Conservation (phyloP, 2,329 filamentous ascomycete genomes). For the Clarireedia homoeocarpa region DNA sequence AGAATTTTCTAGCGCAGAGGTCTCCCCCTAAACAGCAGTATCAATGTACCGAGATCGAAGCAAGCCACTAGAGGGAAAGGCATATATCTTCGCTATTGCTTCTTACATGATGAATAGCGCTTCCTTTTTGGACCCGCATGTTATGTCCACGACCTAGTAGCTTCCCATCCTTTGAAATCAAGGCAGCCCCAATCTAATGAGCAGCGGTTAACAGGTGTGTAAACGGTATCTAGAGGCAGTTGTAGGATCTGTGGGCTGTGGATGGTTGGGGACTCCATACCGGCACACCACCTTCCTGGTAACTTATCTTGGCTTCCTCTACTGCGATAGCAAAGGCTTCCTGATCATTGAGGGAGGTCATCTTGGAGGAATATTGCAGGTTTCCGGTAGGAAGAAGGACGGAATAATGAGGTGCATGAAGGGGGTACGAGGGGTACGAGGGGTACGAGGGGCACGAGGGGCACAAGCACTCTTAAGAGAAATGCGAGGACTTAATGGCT, state of each 20-base stretch:
- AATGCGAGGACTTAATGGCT: too few relatives aligned
- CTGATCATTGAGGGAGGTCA: conserved; percentile 29
- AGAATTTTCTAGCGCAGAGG: conserved; percentile 65
- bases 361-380: not conserved
- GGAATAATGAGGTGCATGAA: not conserved
- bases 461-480: too few relatives aligned
- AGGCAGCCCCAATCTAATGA: conserved; percentile 42
- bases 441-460: too few relatives aligned
- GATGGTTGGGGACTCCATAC: conserved; percentile 27
- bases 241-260: too few relatives aligned
- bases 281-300: conserved; percentile 41
- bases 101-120: conserved; percentile 62
- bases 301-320: conserved; percentile 39
- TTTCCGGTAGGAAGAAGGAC: not conserved
- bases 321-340: conserved; percentile 38
- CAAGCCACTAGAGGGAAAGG: conserved; percentile 9
- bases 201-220: not conserved
- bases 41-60: not conserved
- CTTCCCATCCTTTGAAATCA: conserved; percentile 61
- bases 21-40: conserved; percentile 54
- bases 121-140: conserved; percentile 65
- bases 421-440: too few relatives aligned
- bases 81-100: too few relatives aligned
- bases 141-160: conserved; percentile 69
- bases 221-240: not conserved